phyloP scores from a whole-genome alignment of 495 filamentous ascomycete species.

The Aspergillus egyptiacus region DNA sequence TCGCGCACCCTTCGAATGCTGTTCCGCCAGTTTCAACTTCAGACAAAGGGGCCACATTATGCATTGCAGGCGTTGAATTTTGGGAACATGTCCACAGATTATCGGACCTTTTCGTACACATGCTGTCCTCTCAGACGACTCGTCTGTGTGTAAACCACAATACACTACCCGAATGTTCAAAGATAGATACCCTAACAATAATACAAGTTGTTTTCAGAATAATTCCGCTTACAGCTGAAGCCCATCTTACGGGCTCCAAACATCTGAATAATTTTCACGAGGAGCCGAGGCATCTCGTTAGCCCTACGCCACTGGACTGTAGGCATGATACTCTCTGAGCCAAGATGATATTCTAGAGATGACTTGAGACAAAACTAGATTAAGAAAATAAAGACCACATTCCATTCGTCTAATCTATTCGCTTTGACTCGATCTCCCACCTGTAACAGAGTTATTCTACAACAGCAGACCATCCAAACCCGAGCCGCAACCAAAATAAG shows the following conservation, averaged over 20 bases:
- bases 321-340: not conserved
- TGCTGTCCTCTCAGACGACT: not conserved
- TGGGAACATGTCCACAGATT: not conserved
- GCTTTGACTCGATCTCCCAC: not conserved
- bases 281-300: not conserved
- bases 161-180: not conserved
- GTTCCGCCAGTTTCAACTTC: not conserved
- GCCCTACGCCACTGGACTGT: not conserved
- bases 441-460: not conserved
- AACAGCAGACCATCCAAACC: not conserved
- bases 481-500: not conserved
- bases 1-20: not conserved
- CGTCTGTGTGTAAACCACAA: conserved; percentile 3
- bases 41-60: too few species aligned
- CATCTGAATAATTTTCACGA: not conserved
- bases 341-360: too few species aligned
- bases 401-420: conserved; percentile 2
- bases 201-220: not conserved
- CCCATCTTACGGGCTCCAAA: too few species aligned
- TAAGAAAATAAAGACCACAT: not conserved
- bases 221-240: not conserved
- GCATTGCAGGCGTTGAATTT: conserved; percentile 3
- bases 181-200: conserved; percentile 11
- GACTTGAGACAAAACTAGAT: too few species aligned
- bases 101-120: not conserved